A percentile compares a stretch with the other conserved stretches of the same genome.
These are phyloP conservation scores for Psidium friedrichsthalianum DNA, from an alignment of 345 rosid species.

Conservation along the genomic window DNA sequence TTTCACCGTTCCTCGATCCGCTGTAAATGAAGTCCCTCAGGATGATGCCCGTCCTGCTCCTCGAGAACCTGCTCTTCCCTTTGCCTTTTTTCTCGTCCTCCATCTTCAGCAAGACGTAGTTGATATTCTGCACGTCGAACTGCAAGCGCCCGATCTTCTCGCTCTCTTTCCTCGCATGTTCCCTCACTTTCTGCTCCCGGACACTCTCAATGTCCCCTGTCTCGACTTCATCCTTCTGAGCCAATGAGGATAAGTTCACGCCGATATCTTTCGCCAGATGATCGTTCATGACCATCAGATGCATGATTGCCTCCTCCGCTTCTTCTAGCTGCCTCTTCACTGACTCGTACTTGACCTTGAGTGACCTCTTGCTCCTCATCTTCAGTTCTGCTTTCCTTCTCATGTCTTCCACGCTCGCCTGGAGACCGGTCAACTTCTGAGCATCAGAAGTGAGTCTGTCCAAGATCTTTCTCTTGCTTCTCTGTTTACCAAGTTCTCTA, in stretches of 20 bases:
- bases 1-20: conserved; percentile 31
- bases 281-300: conserved; percentile 44
- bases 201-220: conserved; percentile 24
- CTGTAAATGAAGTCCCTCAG: conserved; percentile 58
- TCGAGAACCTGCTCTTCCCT: conserved; percentile 34
- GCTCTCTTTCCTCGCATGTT: conserved; percentile 50
- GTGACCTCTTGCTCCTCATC: conserved; percentile 40
- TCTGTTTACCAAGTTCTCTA: conserved; percentile 20
- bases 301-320: conserved; percentile 47
- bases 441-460: conserved; percentile 70
- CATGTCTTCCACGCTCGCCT: conserved; percentile 43
- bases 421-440: conserved; percentile 52
- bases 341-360: conserved; percentile 34
- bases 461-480: conserved; percentile 38
- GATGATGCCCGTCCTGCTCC: conserved; percentile 37
- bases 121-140: conserved; percentile 68
- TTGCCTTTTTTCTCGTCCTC: conserved; percentile 50
- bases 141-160: conserved; percentile 70
- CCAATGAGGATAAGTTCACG: conserved; percentile 12
- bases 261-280: conserved; percentile 37
- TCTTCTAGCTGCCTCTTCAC: conserved; percentile 60
- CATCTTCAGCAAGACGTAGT: conserved; percentile 50
- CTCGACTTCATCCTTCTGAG: conserved; percentile 5
- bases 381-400: conserved; percentile 51
- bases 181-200: conserved; percentile 30